Conservation (phyloP, 1,284 basidiomycete species). For the Schizopora paradoxa region DNA sequence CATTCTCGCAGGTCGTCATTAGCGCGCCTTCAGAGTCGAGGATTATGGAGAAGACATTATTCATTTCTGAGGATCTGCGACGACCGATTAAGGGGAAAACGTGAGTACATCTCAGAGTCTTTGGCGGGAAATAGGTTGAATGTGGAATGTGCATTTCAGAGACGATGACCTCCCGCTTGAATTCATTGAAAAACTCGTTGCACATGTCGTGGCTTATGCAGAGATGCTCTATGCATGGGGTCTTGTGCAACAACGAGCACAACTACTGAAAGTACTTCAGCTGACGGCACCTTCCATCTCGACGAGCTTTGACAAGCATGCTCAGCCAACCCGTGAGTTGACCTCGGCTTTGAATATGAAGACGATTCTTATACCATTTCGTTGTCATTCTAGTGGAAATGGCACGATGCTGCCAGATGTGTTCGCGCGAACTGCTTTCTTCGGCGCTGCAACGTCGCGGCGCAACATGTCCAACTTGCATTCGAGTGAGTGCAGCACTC, state of each 20-base stretch:
- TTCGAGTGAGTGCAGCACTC: conserved; percentile 36
- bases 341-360: conserved; percentile 29
- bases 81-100: not conserved
- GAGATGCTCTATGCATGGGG: conserved; percentile 71
- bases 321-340: conserved; percentile 26
- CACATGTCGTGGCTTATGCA: conserved; percentile 66
- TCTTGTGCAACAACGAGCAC: conserved; percentile 60
- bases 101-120: conserved; percentile 8
- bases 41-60: conserved; percentile 9
- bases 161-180: not conserved
- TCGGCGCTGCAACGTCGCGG: conserved; percentile 27
- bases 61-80: conserved; percentile 6
- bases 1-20: too few species aligned
- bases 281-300: conserved; percentile 9
- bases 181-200: conserved; percentile 42
- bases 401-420: conserved; percentile 6
- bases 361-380: not conserved
- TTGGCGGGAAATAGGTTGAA: not conserved
- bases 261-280: conserved; percentile 60
- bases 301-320: conserved; percentile 24
- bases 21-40: conserved; percentile 1
- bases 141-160: not conserved
- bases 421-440: conserved; percentile 29
- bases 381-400: not conserved
- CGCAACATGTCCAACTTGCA: conserved; percentile 51